Evolutionary conservation across 768 basidiomycete species (phyloP), one percentile per base, ranked within the genome.

Genomic region (Boletus reticulatus): DNA sequence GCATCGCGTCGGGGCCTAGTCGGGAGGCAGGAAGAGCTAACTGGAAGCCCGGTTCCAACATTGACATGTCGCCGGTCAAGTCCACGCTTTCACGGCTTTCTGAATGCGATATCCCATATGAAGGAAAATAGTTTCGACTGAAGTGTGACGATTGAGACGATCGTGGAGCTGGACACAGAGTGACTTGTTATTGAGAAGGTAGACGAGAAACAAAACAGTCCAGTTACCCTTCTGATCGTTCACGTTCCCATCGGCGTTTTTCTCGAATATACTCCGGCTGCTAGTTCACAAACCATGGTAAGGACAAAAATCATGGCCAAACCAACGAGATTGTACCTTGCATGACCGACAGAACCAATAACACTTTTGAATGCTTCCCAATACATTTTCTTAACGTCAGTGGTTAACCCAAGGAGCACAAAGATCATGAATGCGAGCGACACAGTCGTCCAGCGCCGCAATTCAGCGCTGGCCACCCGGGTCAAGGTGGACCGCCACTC

Each of bases 371-470:
- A 37, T 12, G 52, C 42, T 7, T n/a, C 36, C 27, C 42, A 17
- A 29, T 57, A 65, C 51, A 59, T 53, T 49, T 17, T 63, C 52
- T 50, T 60, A 24, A 57, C 36, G 6, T 66, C 64, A 3, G 47
- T 27, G 1, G 61, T 63, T 16, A 58, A 38, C 12, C 63, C 64
- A 44, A 65, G 53, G 20, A 66, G 20, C n/a, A 46, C 6, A 16
- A 65, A 66, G 6, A 66, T 16, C 4, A 61, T 22, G 17, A 54
- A 63, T 5, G 54, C 42, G 9, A 65, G 45, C 27, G 56, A 45
- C 22, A 52, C 31, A 31, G 31, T 46, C 16, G 61, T 61, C 64
- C 64, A 63, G 16, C 64, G 64, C 19, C 64, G 58, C 14, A 65
- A n/a, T 34, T 65, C 52, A 8, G 29, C 4, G 6, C 8, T 52